These are phyloP conservation scores for Ogataea dorogensis DNA, from an alignment of 805 yeast genomes.

Conservation along the genomic window DNA sequence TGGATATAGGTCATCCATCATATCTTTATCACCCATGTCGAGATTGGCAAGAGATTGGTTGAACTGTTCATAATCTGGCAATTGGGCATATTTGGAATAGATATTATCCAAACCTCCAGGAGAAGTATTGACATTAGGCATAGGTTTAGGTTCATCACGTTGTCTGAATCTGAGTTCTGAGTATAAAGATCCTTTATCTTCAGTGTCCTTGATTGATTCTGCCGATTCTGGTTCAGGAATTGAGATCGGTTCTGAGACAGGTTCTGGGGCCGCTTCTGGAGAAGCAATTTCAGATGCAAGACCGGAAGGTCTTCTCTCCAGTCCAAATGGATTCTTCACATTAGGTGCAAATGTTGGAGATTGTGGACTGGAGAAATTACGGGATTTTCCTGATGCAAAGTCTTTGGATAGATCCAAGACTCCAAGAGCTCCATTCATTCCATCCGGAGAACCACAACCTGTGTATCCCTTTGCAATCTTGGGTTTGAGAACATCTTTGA, in stretches of 20 bases:
- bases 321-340: conserved; percentile 21
- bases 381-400: conserved; percentile 26
- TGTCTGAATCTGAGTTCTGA: conserved; percentile 14
- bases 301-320: conserved; percentile 13
- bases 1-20: conserved; percentile 23
- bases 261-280: neutral
- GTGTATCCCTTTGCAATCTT: conserved; percentile 62
- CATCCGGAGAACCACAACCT: conserved; percentile 74
- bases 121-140: conserved; percentile 10
- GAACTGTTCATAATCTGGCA: conserved; percentile 22
- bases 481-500: conserved; percentile 53
- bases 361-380: conserved; percentile 33
- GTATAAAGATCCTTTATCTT: conserved; percentile 14
- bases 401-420: conserved; percentile 25
- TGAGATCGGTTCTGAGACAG: too few relatives aligned
- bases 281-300: conserved; percentile 3
- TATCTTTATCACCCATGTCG: conserved; percentile 8
- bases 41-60: conserved; percentile 10
- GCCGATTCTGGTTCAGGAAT: neutral
- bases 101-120: conserved; percentile 32
- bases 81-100: conserved; percentile 34
- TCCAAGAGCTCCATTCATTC: conserved; percentile 55
- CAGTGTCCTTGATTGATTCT: conserved; percentile 5
- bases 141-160: conserved; percentile 1
- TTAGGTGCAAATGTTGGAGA: conserved; percentile 39